Percentiles rank a stretch among this genome's conserved stretches.
Conservation (phyloP, 257 asterid genomes). For the Solanum gracilifrons region DNA sequence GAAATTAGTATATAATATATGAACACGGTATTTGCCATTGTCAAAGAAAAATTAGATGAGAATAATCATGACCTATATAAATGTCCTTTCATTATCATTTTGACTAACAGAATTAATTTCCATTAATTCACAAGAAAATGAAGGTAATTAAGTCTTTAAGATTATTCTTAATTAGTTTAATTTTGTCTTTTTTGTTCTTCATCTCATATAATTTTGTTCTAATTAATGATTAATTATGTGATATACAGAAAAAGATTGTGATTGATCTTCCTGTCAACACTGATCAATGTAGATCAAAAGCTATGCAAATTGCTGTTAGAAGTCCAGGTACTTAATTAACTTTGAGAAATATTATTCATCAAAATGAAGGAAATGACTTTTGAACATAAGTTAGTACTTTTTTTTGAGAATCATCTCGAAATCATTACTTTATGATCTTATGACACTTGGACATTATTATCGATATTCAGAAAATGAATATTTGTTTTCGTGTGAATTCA, state of each 20-base stretch:
- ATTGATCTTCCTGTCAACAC: not conserved
- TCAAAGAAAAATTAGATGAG: not conserved
- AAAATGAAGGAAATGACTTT: not conserved
- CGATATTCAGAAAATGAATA: not conserved
- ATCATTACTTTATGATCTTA: too few species aligned
- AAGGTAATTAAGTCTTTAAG: not conserved
- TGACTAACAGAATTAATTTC: not conserved
- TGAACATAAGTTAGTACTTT: too few species aligned
- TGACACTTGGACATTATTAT: not conserved
- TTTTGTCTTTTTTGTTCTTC: not conserved
- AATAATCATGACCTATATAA: not conserved
- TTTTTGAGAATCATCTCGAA: not conserved
- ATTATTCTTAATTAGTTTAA: not conserved
- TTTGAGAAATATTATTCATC: not conserved
- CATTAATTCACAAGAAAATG: not conserved
- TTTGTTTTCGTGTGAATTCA: not conserved
- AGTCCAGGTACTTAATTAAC: not conserved
- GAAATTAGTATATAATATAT: not conserved
- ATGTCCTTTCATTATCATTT: not conserved
- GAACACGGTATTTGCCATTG: not conserved
- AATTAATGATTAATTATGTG: not conserved
- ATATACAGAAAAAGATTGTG: slow-evolving; percentile 10
- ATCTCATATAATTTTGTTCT: not conserved
- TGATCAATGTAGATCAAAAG: slow-evolving; percentile 8
- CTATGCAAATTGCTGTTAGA: slow-evolving; percentile 10